Base-by-base conservation (phyloP, 2,329 filamentous ascomycete genomes). In the Clarireedia paspali region DNA sequence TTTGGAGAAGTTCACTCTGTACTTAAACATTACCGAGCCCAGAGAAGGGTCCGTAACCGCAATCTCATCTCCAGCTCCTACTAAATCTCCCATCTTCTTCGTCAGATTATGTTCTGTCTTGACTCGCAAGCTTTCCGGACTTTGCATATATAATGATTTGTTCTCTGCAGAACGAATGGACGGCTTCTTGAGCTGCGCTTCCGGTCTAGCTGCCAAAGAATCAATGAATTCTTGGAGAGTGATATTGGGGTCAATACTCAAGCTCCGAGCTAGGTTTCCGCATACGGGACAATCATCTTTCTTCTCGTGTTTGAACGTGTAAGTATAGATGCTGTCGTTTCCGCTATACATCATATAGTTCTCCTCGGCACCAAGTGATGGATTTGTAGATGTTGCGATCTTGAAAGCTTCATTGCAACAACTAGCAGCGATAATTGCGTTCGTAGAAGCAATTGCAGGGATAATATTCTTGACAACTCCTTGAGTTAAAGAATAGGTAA, bases 311-410 rank as follows among this genome's bases (percentile, higher is more conserved):
- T 91, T 86, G 70, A 97, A 99, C 0, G 94, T 99, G 72, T 96
- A 96, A 0, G 94, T 99, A 75, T 99, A 99, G 62, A 99, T 87
- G 62, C 88, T 82, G 67, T 95, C 92, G 67, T 97, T 91, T 47
- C 95, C 94, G 12, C 90, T 96, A 72, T 99, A 99, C 89, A 96
- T 96, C 91, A 97, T 97, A 74, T 99, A 99, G 70, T 96, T 95
- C 55, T 87, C 87, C 46, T 87, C 84, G 60, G 83, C 77, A 12
- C 87, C 88, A 15, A 99, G 77, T 61, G 84, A 86, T 0, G 92
- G 90, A 34, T 92, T 94, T 39, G 86, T 83, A 49, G 80, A 83
- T 14, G 89, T 95, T 44, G 87, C 88, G 60, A 99, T 89, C 74
- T 99, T 99, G 74, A 97, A 84, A 1, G 91, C 92, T 72, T 99